Base-by-base conservation (phyloP, 345 rosid genomes). In the Laguncularia racemosa region DNA sequence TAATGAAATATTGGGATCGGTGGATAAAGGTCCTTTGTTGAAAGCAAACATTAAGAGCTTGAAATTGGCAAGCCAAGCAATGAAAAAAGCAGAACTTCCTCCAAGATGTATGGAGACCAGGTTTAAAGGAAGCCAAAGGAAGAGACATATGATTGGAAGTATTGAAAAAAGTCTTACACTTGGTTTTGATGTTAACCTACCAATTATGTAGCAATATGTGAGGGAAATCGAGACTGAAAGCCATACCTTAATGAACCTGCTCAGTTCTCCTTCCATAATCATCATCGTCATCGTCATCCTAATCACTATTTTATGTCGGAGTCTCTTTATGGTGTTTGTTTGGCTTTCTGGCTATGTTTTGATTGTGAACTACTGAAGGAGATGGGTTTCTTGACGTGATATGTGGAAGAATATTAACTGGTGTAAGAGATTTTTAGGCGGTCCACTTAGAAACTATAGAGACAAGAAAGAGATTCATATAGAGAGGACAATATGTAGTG, bases 31-130 rank as follows among this genome's bases (percentile, higher is more conserved):
- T 16, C 76, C 76, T 55, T 49, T 47, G 15, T 61, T 60, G 13
- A 67, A 75, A 45, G 73, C 73, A n/a, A 75, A 58, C 40, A 71
- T 55, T n/a, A 75, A 38, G 56, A 75, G 71, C 66, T 71, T 65
- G 73, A 75, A 68, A 60, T 71, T 75, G 14, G 73, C 66, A 1
- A 75, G 80, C 73, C 73, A 75, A 49, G 65, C 67, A 11, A 75
- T 26, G 69, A 67, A 75, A 67, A 75, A 71, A 46, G 62, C 56
- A 2, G 71, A 47, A 64, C 38, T 26, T 26, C 70, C 62, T 38
- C 66, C 57, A 20, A 74, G 56, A 62, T 69, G 69, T 1, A 70
- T 4, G 40, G 69, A 58, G 16, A 43, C 2, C 49, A 69, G 71
- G 13, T 48, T 38, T 52, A 74, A 69, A 44, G 74, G 78, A 16